Evolutionary conservation across 495 filamentous ascomycete genomes (phyloP).

Genomic region (Thermothielavioides terrestris): DNA sequence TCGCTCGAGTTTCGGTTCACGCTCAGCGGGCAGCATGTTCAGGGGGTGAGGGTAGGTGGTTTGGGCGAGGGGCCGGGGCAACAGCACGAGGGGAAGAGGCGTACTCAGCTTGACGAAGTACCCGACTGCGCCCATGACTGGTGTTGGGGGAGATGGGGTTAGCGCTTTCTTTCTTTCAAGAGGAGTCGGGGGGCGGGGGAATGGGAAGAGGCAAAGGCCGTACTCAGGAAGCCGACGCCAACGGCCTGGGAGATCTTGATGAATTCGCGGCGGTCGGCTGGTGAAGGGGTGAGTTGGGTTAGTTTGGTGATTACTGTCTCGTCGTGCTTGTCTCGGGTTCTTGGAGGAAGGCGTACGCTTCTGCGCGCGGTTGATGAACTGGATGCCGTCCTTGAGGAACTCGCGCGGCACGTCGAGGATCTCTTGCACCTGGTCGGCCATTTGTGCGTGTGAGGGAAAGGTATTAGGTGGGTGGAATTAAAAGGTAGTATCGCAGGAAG

Average conservation of each 20-base stretch:
- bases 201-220: not conserved
- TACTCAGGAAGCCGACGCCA: slow-evolving; percentile 51
- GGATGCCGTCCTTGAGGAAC: slow-evolving; percentile 71
- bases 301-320: slow-evolving; percentile 10
- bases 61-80: no score
- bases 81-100: slow-evolving; percentile 8
- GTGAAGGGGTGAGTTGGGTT: no score
- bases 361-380: slow-evolving; percentile 75
- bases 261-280: slow-evolving; percentile 75
- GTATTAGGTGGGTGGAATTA: not conserved
- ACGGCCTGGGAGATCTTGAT: slow-evolving; percentile 94
- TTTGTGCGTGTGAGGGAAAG: slow-evolving; percentile 20
- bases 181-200: not conserved
- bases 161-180: no score
- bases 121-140: slow-evolving; percentile 51
- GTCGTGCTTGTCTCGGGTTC: slow-evolving; percentile 10
- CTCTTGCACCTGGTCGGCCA: slow-evolving; percentile 74
- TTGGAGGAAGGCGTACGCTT: slow-evolving; percentile 56
- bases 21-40: no score
- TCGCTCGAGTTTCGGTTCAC: no score
- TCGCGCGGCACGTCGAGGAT: slow-evolving; percentile 73
- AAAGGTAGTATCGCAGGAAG: not conserved
- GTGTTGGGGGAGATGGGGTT: no score
- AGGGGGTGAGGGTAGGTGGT: not conserved
- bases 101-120: slow-evolving; percentile 91